phyloP scores from a whole-genome alignment of 306 rosid species.

The Rosa persica region DNA sequence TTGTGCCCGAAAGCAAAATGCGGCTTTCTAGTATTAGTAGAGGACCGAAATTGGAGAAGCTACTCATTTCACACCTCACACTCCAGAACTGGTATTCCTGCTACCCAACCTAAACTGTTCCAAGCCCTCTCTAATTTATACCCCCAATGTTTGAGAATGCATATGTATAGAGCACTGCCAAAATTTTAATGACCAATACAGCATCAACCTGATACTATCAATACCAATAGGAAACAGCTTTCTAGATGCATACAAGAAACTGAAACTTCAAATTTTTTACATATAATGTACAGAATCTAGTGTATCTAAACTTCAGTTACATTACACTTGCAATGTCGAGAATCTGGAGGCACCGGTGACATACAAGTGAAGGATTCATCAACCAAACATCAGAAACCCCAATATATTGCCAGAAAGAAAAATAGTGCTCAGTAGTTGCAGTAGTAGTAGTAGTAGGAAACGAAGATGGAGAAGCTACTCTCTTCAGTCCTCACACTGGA shows the following conservation, averaged over 20 bases:
- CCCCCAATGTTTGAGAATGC: background rate
- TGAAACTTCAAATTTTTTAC: background rate
- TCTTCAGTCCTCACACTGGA: background rate
- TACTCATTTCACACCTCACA: background rate
- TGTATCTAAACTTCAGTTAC: background rate
- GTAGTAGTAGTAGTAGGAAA: constrained; percentile 1
- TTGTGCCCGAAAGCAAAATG: background rate
- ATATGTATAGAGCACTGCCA: background rate
- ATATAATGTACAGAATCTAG: background rate
- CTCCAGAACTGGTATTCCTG: background rate
- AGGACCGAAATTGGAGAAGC: background rate
- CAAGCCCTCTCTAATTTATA: background rate
- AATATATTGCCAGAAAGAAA: background rate
- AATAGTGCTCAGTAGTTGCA: background rate
- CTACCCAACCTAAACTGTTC: background rate
- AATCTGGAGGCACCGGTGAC: background rate
- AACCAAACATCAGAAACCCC: background rate
- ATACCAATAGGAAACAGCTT: background rate
- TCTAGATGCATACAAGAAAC: background rate
- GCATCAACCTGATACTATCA: background rate
- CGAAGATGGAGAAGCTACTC: too few relatives aligned
- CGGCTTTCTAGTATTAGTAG: background rate
- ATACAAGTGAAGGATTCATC: background rate
- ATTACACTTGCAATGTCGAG: background rate
- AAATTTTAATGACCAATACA: background rate